Percentiles rank a stretch among this genome's conserved stretches.
Evolutionary conservation across 2,329 filamentous ascomycete genomes (phyloP).

Genomic region (Cercospora citrullina): DNA sequence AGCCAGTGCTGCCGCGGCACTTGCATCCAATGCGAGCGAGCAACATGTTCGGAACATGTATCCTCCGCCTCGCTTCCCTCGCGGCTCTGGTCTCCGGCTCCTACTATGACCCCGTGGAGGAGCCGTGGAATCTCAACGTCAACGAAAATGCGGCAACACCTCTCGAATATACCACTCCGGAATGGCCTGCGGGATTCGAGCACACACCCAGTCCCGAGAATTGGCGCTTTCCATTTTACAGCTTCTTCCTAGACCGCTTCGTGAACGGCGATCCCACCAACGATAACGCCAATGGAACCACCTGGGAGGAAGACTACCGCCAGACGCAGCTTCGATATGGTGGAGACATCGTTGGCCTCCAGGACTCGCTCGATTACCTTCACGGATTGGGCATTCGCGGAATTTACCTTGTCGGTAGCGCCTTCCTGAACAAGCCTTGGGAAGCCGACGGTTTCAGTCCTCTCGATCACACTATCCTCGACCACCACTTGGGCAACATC

Average conservation of each 20-base stretch:
- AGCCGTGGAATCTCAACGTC: conserved; percentile 61
- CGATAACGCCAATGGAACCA: conserved; percentile 62
- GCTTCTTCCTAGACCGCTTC: conserved; percentile 63
- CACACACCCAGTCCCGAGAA: conserved; percentile 58
- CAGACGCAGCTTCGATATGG: conserved; percentile 65
- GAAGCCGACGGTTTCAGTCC: conserved; percentile 60
- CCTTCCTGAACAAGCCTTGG: conserved; percentile 66
- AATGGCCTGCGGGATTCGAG: conserved; percentile 46
- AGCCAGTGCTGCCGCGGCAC: conserved; percentile 26
- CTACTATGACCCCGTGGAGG: conserved; percentile 52
- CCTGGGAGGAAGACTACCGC: conserved; percentile 61
- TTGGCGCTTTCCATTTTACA: conserved; percentile 68
- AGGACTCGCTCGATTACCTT: conserved; percentile 64
- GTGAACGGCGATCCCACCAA: conserved; percentile 66
- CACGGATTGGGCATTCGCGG: conserved; percentile 64
- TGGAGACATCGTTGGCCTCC: conserved; percentile 59
- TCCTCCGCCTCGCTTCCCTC: conserved; percentile 29
- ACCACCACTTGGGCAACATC: conserved; percentile 63
- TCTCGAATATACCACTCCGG: conserved; percentile 55
- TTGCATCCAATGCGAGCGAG: conserved; percentile 8
- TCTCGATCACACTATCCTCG: conserved; percentile 61
- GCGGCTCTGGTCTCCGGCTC: conserved; percentile 30
- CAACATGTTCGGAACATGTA: conserved; percentile 31
- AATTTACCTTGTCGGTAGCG: conserved; percentile 63
- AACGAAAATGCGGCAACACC: conserved; percentile 58